These are phyloP conservation scores for Scheffersomyces amazonensis DNA, from an alignment of 805 yeast genomes.

Conservation along the genomic window DNA sequence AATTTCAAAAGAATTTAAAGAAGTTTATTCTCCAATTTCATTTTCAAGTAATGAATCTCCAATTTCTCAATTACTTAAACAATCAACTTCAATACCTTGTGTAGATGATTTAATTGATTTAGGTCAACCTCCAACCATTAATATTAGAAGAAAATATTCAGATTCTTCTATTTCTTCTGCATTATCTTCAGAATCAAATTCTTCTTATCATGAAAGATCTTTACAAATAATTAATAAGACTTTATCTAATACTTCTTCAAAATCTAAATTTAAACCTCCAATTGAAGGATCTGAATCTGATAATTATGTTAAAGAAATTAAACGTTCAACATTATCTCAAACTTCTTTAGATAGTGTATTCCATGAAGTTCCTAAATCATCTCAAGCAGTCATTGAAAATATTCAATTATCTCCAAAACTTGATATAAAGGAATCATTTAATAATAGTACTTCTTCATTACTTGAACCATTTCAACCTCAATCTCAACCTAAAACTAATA, in stretches of 20 bases:
- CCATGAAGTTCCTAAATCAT: slow-evolving; percentile 18
- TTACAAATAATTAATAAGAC: slow-evolving; percentile 10
- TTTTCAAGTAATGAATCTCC: slow-evolving; percentile 6
- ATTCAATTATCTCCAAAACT: background rate
- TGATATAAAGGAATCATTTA: background rate
- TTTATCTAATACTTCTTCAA: slow-evolving; percentile 5
- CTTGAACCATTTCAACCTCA: background rate
- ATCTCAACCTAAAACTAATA: background rate
- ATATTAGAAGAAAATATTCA: slow-evolving; percentile 7
- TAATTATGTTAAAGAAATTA: slow-evolving; percentile 8
- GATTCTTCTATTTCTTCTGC: slow-evolving; percentile 11
- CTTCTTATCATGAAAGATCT: slow-evolving; percentile 12
- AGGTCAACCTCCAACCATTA: background rate
- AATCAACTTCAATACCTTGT: background rate
- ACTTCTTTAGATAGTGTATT: slow-evolving; percentile 1
- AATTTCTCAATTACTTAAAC: slow-evolving; percentile 8
- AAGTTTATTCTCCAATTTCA: slow-evolving; percentile 1
- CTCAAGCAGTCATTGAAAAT: slow-evolving; percentile 14
- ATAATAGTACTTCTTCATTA: background rate
- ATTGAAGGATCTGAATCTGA: background rate
- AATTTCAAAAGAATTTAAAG: background rate
- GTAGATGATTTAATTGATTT: background rate
- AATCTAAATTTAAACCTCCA: background rate
- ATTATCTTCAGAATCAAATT: slow-evolving; percentile 1
- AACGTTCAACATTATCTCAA: slow-evolving; percentile 3